Conservation (phyloP, 2,329 filamentous ascomycete genomes). For the Grosmannia clavigera region DNA sequence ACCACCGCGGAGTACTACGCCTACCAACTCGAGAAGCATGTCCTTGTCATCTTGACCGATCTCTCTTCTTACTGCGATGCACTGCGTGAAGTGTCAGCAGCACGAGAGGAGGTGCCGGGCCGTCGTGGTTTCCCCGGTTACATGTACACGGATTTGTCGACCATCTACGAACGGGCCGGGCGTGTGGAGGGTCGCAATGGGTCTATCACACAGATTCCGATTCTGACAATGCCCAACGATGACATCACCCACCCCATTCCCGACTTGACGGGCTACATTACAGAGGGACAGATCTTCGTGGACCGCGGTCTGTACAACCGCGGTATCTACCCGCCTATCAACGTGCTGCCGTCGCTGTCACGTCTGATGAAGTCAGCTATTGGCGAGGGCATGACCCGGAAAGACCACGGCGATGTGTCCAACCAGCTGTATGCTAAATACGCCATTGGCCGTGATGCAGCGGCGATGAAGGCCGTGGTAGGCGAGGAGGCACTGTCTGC, state of each 20-base stretch:
- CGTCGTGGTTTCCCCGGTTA: constrained; percentile 99
- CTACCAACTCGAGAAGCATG: constrained; percentile 99
- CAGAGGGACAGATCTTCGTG: constrained; percentile 96
- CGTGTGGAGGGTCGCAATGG: constrained; percentile 95
- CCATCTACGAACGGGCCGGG: constrained; percentile 97
- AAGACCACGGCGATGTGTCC: constrained; percentile 95
- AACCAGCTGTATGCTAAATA: constrained; percentile 99
- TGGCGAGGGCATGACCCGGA: constrained; percentile 89
- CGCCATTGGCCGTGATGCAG: constrained; percentile 94
- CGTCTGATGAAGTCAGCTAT: constrained; percentile 99
- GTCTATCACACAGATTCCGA: constrained; percentile 97
- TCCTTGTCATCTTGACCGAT: constrained; percentile 96
- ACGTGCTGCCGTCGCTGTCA: constrained; percentile 92
- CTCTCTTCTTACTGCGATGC: constrained; percentile 97
- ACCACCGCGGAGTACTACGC: constrained; percentile 99
- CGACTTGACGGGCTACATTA: constrained; percentile 97
- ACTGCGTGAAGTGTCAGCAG: constrained; percentile 94
- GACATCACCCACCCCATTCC: constrained; percentile 99
- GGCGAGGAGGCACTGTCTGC: constrained; percentile 92
- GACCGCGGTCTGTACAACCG: constrained; percentile 91
- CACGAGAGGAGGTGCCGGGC: constrained; percentile 96
- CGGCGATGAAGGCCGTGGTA: constrained; percentile 98
- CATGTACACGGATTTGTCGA: constrained; percentile 99
- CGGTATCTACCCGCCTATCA: constrained; percentile 97
- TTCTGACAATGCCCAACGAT: constrained; percentile 99